Conservation (phyloP, 148 eudicot species). For the Oxyria digyna region DNA sequence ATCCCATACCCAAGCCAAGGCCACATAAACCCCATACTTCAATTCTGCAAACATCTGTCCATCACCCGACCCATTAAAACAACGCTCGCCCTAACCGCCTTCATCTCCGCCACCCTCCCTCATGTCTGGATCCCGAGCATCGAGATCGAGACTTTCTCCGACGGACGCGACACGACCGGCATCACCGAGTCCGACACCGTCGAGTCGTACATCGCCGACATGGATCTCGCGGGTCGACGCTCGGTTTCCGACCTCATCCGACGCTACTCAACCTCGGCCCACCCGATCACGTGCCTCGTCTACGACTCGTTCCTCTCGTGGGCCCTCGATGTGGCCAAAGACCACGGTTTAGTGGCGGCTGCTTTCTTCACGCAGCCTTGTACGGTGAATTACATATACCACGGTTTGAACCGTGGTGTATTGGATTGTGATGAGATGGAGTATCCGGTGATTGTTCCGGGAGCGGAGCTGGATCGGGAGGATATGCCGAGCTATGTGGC, state of each 20-base stretch:
- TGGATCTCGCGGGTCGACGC: not conserved
- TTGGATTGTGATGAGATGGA: not conserved
- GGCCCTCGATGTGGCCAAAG: slow-evolving; percentile 27
- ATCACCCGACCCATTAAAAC: not conserved
- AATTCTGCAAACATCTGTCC: slow-evolving; percentile 19
- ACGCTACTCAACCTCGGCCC: too few relatives aligned
- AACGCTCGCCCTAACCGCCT: not conserved
- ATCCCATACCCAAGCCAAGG: slow-evolving; percentile 73
- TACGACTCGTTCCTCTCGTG: slow-evolving; percentile 45
- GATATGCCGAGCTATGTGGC: slow-evolving; percentile 30
- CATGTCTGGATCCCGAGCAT: not conserved
- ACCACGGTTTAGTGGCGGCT: slow-evolving; percentile 20
- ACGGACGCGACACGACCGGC: not conserved
- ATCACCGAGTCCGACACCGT: not conserved
- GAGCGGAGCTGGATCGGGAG: not conserved
- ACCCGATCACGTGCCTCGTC: slow-evolving; percentile 14
- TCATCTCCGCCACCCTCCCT: slow-evolving; percentile 10
- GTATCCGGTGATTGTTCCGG: not conserved
- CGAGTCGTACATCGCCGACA: not conserved
- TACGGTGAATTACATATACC: slow-evolving; percentile 27
- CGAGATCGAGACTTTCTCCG: slow-evolving; percentile 7
- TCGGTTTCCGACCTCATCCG: not conserved
- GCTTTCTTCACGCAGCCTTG: slow-evolving; percentile 46
- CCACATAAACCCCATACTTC: slow-evolving; percentile 64
- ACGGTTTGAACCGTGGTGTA: slow-evolving; percentile 22